phyloP scores from a whole-genome alignment of 352 stramenopile species.

The Phytophthora lateralis region DNA sequence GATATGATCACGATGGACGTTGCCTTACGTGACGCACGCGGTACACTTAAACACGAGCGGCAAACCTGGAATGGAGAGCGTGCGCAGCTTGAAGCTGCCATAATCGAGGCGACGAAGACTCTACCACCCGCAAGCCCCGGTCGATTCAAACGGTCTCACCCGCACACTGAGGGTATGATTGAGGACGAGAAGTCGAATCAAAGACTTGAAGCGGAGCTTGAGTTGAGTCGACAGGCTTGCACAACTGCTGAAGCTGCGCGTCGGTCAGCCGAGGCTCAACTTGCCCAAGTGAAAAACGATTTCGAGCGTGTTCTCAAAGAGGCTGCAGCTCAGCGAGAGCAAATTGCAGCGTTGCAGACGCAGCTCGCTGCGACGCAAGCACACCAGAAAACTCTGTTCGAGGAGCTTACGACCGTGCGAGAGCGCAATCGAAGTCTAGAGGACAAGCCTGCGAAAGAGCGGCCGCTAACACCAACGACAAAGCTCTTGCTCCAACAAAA shows the following conservation, averaged over 20 bases:
- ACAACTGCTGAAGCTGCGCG: constrained; percentile 17
- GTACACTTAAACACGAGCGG: constrained; percentile 45
- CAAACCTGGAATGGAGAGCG: constrained; percentile 41
- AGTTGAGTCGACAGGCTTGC: constrained; percentile 25
- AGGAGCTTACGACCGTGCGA: constrained; percentile 21
- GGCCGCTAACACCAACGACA: constrained; percentile 17
- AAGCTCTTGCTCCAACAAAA: constrained; percentile 36
- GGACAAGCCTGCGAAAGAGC: constrained; percentile 21
- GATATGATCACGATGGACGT: constrained; percentile 56
- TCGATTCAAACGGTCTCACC: constrained; percentile 19
- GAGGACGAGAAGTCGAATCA: constrained; percentile 32
- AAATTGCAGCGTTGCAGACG: constrained; percentile 43
- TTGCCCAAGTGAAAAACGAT: constrained; percentile 22
- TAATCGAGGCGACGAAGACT: constrained; percentile 27
- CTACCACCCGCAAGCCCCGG: constrained; percentile 25
- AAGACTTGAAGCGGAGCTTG: constrained; percentile 29
- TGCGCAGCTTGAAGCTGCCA: constrained; percentile 25
- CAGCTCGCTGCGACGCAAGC: constrained; percentile 35
- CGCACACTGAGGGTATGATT: constrained; percentile 11
- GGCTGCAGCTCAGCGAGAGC: constrained; percentile 37
- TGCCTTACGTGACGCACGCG: constrained; percentile 35
- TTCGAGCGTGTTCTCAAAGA: constrained; percentile 35
- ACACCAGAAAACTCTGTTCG: constrained; percentile 11
- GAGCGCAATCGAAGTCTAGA: constrained; percentile 22
- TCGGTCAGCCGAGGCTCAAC: constrained; percentile 12